Percentiles rank a stretch among this genome's conserved stretches.
Evolutionary conservation across 1,284 basidiomycete species (phyloP).

Genomic region (Puccinia sorghi): DNA sequence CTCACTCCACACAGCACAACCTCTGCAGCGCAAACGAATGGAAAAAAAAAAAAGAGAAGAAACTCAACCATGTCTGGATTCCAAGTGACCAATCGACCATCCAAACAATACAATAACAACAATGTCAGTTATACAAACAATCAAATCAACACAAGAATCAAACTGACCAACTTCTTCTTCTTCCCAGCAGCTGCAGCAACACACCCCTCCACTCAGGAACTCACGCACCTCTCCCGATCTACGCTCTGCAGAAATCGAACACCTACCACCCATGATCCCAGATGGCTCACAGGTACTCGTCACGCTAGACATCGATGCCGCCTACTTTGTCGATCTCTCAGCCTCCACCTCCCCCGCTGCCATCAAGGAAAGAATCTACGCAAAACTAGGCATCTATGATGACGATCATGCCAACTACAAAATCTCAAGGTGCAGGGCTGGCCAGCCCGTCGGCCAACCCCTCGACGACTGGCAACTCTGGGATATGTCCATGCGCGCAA

Average conservation of each 20-base stretch:
- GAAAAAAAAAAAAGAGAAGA: no score
- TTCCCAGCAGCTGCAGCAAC: neutral
- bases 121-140: neutral
- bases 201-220: neutral
- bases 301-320: slow-evolving; percentile 47
- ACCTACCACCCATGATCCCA: slow-evolving; percentile 37
- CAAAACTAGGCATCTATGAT: slow-evolving; percentile 50
- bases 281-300: slow-evolving; percentile 47
- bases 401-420: slow-evolving; percentile 46
- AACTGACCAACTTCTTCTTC: neutral
- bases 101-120: neutral
- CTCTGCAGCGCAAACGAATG: no score
- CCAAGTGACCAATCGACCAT: slow-evolving; percentile 16
- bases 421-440: slow-evolving; percentile 45
- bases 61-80: slow-evolving; percentile 16
- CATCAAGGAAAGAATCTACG: slow-evolving; percentile 50
- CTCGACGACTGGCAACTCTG: slow-evolving; percentile 50
- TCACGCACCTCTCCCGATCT: slow-evolving; percentile 13
- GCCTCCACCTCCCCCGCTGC: slow-evolving; percentile 45
- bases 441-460: slow-evolving; percentile 45
- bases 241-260: slow-evolving; percentile 8
- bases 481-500: slow-evolving; percentile 47
- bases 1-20: no score
- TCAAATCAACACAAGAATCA: neutral
- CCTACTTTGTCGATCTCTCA: slow-evolving; percentile 50